Evolutionary conservation across 352 stramenopile species (phyloP), one percentile per base, ranked within the genome.

Genomic region (Globisporangium irregulare): DNA sequence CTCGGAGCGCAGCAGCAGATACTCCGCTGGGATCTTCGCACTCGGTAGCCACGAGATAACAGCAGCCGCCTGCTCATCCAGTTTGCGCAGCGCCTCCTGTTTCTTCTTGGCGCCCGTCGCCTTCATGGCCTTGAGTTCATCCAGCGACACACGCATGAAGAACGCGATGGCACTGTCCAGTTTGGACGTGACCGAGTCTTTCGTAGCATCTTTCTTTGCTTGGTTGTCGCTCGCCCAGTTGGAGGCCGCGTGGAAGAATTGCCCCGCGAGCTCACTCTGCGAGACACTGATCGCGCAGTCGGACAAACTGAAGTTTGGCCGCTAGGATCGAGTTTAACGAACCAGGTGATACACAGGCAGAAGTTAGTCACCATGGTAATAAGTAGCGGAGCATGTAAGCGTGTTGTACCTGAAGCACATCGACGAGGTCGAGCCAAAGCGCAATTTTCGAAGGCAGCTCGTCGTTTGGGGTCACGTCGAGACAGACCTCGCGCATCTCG

Each of bases 361-460:
- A 32, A 32, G 36, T 43, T 43, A 43, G 36, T 43, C 12, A 0
- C 36, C 36, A 43, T 43, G 36, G 3, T 15, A 43, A 18, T 43
- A 43, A 43, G 36, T 18, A 18, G 10, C 4, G 18, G 48, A 24
- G 14, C 50, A 8, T 18, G 6, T 32, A 22, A 27, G 5, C n/a
- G n/a, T n/a, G 3, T 27, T 22, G 29, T 72, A 93, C 87, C 81
- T 95, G 87, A 2, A 93, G 65, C 32, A 95, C n/a, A 53, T 94
- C 84, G 18, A 89, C 61, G 14, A 96, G 62, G 25, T 87, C 73
- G 12, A 96, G 68, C 88, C 88, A 96, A n/a, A 94, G 89, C 59
- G 57, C 68, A 5, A 94, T 41, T 36, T 70, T 66, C 5, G 75
- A 59, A 8, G 80, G 85, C 25, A 94, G 59, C 38, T 96, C 88